phyloP scores from a whole-genome alignment of 2,329 filamentous ascomycete genomes.

The Drechslerella dactyloides region DNA sequence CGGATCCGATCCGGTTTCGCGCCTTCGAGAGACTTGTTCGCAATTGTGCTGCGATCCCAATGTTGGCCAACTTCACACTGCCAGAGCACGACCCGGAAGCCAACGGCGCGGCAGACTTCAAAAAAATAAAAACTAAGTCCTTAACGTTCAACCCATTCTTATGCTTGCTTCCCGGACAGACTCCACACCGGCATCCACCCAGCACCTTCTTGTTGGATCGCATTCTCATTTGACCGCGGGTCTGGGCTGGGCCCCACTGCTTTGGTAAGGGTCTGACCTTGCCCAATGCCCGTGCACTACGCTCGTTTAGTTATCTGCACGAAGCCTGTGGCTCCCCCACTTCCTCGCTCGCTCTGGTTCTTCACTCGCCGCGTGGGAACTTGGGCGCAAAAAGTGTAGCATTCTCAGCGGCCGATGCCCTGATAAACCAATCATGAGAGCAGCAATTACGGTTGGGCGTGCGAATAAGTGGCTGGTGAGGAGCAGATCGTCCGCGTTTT shows the following conservation, averaged over 20 bases:
- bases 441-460: conserved; percentile 3
- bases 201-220: conserved; percentile 50
- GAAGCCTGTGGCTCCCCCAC: conserved; percentile 37
- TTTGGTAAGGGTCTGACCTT: conserved; percentile 33
- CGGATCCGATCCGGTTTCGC: background rate
- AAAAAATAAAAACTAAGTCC: conserved; percentile 9
- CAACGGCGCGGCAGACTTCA: conserved; percentile 6
- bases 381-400: conserved; percentile 37
- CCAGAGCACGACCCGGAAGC: conserved; percentile 18
- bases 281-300: conserved; percentile 37
- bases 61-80: background rate
- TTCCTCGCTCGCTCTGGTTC: conserved; percentile 6
- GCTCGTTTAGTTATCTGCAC: conserved; percentile 44
- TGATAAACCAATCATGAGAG: conserved; percentile 36
- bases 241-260: conserved; percentile 43
- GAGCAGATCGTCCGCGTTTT: background rate
- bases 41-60: background rate
- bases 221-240: conserved; percentile 50
- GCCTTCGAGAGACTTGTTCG: no score
- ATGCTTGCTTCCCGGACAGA: conserved; percentile 42
- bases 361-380: conserved; percentile 16
- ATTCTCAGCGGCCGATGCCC: conserved; percentile 12
- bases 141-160: conserved; percentile 23
- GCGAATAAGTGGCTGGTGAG: background rate
- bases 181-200: conserved; percentile 15